Evolutionary conservation across 345 rosid genomes (phyloP).

Genomic region (Euphorbia tirucalli): DNA sequence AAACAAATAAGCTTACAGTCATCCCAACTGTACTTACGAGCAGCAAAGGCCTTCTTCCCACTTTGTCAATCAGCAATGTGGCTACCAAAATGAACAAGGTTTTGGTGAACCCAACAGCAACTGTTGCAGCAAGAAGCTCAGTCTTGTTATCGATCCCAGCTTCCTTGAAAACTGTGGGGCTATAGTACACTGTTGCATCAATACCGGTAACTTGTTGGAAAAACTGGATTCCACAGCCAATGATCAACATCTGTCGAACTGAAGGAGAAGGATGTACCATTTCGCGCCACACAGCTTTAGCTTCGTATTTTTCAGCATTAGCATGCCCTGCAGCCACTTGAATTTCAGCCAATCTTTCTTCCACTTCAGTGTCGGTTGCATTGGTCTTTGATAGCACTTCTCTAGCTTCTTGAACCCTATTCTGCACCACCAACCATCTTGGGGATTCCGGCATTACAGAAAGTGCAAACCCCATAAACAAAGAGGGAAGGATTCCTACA

Average conservation of each 20-base stretch:
- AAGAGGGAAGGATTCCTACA: constrained; percentile 25
- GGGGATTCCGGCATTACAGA: constrained; percentile 33
- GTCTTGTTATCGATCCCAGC: constrained; percentile 26
- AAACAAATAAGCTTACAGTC: constrained; percentile 16
- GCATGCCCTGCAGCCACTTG: constrained; percentile 24
- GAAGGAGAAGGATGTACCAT: constrained; percentile 21
- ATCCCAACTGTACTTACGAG: constrained; percentile 26
- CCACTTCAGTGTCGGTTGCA: constrained; percentile 22
- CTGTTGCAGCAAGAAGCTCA: constrained; percentile 26
- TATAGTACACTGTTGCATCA: constrained; percentile 31
- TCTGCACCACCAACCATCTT: constrained; percentile 27
- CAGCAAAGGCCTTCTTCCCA: constrained; percentile 28
- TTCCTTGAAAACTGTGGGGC: constrained; percentile 25
- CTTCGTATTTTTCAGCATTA: constrained; percentile 25
- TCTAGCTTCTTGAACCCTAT: constrained; percentile 24
- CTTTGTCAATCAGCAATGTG: constrained; percentile 22
- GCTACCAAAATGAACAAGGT: constrained; percentile 24
- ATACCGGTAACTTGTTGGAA: constrained; percentile 31
- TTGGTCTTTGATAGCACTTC: constrained; percentile 19
- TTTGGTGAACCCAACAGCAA: constrained; percentile 29
- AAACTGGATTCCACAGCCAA: constrained; percentile 29
- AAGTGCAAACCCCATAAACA: constrained; percentile 21
- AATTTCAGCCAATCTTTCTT: constrained; percentile 30
- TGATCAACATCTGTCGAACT: constrained; percentile 22
- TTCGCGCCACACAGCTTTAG: constrained; percentile 31